Conservation (phyloP, 2,329 filamentous ascomycete species). For the Calonectria pseudoturangicola region DNA sequence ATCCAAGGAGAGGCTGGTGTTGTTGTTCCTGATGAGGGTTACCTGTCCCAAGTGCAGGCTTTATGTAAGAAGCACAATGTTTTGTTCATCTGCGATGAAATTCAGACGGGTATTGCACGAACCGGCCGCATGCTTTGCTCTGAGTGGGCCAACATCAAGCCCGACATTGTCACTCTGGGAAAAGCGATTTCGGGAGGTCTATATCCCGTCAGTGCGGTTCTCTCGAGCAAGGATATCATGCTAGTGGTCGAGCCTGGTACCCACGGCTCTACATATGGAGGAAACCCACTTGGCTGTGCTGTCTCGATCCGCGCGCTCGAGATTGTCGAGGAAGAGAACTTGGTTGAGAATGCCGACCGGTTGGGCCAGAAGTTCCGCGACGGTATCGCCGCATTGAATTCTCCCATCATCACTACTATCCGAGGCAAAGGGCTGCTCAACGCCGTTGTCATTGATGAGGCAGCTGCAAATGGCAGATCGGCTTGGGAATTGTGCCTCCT, state of each 20-base stretch:
- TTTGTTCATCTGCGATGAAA: conserved; percentile 97
- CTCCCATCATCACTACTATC: conserved; percentile 86
- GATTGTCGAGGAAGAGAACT: conserved; percentile 91
- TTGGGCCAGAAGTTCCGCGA: conserved; percentile 90
- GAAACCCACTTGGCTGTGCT: conserved; percentile 96
- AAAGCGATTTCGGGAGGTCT: conserved; percentile 99
- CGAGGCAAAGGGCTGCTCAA: conserved; percentile 96
- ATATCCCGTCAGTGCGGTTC: conserved; percentile 96
- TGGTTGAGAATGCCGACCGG: conserved; percentile 87
- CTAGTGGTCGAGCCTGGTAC: conserved; percentile 96
- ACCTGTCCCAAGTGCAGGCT: conserved; percentile 85
- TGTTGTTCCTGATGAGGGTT: conserved; percentile 93
- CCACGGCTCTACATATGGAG: conserved; percentile 97
- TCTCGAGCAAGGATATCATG: conserved; percentile 94
- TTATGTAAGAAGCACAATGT: conserved; percentile 97
- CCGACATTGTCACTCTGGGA: conserved; percentile 93
- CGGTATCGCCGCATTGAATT: conserved; percentile 83
- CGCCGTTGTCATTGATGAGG: conserved; percentile 95
- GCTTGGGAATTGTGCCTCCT: conserved; percentile 98
- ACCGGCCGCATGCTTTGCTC: conserved; percentile 95
- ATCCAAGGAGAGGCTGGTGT: conserved; percentile 99
- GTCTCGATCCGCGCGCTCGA: conserved; percentile 96
- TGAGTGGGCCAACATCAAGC: conserved; percentile 95
- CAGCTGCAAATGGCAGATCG: conserved; percentile 86
- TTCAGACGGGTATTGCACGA: conserved; percentile 96